Conservation (phyloP, 257 asterid species). For the Solanum lignicaule region DNA sequence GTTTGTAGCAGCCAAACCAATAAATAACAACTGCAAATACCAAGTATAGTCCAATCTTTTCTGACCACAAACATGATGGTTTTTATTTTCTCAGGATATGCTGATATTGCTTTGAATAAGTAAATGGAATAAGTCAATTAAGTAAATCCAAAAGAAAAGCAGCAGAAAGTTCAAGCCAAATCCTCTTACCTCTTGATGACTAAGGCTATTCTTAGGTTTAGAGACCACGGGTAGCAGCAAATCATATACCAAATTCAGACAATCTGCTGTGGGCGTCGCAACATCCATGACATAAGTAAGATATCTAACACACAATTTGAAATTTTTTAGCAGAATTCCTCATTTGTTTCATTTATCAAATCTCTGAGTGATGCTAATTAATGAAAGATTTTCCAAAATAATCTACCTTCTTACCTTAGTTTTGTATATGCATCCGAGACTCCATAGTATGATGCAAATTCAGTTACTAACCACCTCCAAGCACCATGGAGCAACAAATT, state of each 20-base stretch:
- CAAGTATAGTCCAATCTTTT: neutral
- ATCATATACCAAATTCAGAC: constrained; percentile 67
- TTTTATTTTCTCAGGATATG: neutral
- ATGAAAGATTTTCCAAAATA: neutral
- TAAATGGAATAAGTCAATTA: neutral
- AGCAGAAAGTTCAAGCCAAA: neutral
- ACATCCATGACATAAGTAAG: constrained; percentile 95
- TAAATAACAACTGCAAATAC: neutral
- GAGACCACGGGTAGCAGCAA: constrained; percentile 68
- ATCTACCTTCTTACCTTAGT: constrained; percentile 43
- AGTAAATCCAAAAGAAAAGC: neutral
- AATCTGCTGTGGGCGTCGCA: constrained; percentile 92
- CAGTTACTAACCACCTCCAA: constrained; percentile 81
- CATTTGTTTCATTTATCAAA: neutral
- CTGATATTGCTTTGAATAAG: neutral
- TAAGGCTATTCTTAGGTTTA: constrained; percentile 46
- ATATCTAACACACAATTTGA: constrained; percentile 35
- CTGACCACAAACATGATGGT: neutral
- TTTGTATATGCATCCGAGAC: constrained; percentile 87
- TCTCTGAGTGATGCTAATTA: neutral
- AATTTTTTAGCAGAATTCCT: neutral
- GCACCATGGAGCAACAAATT: constrained; percentile 61
- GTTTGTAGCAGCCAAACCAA: neutral
- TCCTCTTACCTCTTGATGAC: constrained; percentile 88
- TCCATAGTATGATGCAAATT: constrained; percentile 84